Percentiles rank a stretch among this genome's conserved stretches.
phyloP scores from a whole-genome alignment of 2,329 filamentous ascomycete genomes.

The Chaetoscypha palmicola region DNA sequence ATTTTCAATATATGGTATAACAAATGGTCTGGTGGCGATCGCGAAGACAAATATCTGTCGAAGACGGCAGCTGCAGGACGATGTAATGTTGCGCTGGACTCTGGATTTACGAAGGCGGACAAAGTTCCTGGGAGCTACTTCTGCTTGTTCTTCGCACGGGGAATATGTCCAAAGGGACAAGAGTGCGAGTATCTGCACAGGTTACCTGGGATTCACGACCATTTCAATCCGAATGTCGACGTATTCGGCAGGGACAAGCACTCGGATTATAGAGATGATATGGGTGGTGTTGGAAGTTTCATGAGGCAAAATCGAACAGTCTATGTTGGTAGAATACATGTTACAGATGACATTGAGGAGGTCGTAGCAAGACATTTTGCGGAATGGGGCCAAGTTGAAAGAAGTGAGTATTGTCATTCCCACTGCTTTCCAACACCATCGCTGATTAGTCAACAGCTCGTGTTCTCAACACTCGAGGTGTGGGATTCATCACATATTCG shows the following conservation, averaged over 20 bases:
- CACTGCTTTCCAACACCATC: too few relatives aligned
- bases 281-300: constrained; percentile 94
- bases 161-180: constrained; percentile 73
- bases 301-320: constrained; percentile 90
- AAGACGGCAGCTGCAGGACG: constrained; percentile 76
- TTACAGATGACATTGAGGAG: constrained; percentile 95
- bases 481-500: constrained; percentile 90
- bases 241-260: constrained; percentile 93
- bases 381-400: constrained; percentile 92
- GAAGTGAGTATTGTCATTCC: constrained; percentile 43
- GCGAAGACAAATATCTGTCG: constrained; percentile 82
- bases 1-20: constrained; percentile 99
- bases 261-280: constrained; percentile 89
- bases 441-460: constrained; percentile 50
- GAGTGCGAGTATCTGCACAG: constrained; percentile 94
- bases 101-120: constrained; percentile 73
- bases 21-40: constrained; percentile 94
- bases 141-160: constrained; percentile 86
- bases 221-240: constrained; percentile 91
- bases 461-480: constrained; percentile 80
- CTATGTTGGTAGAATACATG: constrained; percentile 89
- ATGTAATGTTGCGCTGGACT: constrained; percentile 77
- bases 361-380: constrained; percentile 90
- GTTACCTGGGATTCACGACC: constrained; percentile 75
- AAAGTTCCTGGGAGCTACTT: constrained; percentile 76